Evolutionary conservation across 306 rosid genomes (phyloP).

Genomic region (Rosa persica): DNA sequence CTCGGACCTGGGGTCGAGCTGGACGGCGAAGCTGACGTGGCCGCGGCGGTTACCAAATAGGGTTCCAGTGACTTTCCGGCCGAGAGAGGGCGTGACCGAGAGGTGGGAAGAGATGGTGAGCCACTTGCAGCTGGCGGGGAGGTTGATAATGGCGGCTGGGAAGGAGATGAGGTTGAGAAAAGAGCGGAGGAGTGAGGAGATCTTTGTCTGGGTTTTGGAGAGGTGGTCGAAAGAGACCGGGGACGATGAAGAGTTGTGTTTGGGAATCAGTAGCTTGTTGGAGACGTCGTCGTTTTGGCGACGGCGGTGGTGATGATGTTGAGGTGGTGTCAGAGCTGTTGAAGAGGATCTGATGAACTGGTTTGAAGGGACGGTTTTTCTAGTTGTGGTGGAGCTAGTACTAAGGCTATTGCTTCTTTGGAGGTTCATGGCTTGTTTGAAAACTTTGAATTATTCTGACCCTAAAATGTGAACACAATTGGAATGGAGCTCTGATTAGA

Average conservation of each 20-base stretch:
- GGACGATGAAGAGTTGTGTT: conserved; percentile 17
- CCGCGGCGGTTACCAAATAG: conserved; percentile 92
- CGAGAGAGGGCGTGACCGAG: conserved; percentile 48
- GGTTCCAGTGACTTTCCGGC: conserved; percentile 82
- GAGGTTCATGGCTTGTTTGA: conserved; percentile 23
- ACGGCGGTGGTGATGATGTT: conserved; percentile 12
- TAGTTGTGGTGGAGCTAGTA: conserved; percentile 20
- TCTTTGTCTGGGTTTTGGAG: conserved; percentile 32
- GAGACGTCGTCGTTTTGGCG: conserved; percentile 31
- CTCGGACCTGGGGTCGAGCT: conserved; percentile 68
- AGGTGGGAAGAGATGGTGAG: conserved; percentile 55
- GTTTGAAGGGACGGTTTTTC: conserved; percentile 49
- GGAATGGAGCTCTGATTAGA: not conserved
- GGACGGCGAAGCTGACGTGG: conserved; percentile 80
- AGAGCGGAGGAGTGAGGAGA: conserved; percentile 57
- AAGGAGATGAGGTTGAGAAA: conserved; percentile 39
- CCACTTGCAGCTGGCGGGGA: conserved; percentile 51
- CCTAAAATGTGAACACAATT: not conserved
- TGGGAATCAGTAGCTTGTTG: conserved; percentile 43
- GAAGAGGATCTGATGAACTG: conserved; percentile 21
- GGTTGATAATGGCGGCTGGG: not conserved
- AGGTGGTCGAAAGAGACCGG: conserved; percentile 20
- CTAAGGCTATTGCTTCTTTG: conserved; percentile 47
- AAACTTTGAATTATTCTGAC: not conserved
- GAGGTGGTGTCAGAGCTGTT: conserved; percentile 1